Conservation (phyloP, 75 land plant genomes). For the Larix kaempferi region DNA sequence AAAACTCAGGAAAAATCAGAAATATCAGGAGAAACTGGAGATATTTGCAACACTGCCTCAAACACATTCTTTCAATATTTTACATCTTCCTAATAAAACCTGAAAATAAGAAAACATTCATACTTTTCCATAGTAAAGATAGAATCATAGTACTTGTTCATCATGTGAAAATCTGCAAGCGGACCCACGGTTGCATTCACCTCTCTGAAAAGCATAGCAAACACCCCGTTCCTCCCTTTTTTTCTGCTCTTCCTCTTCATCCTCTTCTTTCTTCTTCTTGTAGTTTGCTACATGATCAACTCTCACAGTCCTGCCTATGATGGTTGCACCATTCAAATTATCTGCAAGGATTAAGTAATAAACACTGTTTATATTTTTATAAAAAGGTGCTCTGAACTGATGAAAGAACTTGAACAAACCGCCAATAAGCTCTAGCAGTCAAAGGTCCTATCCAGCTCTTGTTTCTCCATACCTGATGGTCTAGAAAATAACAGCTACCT, state of each 20-base stretch:
- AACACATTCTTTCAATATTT: too few species aligned
- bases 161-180: conserved; percentile 95
- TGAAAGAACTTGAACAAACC: not conserved
- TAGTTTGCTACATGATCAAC: conserved; percentile 94
- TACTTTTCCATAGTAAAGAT: not conserved
- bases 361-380: not conserved
- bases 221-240: conserved; percentile 94
- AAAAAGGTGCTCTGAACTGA: not conserved
- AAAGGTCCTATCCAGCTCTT: not conserved
- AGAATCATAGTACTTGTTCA: conserved; percentile 61
- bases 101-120: too few species aligned
- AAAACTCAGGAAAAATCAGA: too few species aligned
- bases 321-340: conserved; percentile 89
- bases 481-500: not conserved
- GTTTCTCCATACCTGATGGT: not conserved
- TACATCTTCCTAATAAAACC: too few species aligned
- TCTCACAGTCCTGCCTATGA: conserved; percentile 70
- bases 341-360: conserved; percentile 35
- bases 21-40: too few species aligned
- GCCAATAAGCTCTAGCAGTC: not conserved
- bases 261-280: conserved; percentile 88
- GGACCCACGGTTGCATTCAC: conserved; percentile 88
- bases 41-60: too few species aligned
- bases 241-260: conserved; percentile 67
- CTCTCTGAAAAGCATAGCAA: conserved; percentile 84